Evolutionary conservation across 1,284 basidiomycete species (phyloP), one percentile per base, ranked within the genome.

Genomic region (Apiotrichum akiyoshidainum): DNA sequence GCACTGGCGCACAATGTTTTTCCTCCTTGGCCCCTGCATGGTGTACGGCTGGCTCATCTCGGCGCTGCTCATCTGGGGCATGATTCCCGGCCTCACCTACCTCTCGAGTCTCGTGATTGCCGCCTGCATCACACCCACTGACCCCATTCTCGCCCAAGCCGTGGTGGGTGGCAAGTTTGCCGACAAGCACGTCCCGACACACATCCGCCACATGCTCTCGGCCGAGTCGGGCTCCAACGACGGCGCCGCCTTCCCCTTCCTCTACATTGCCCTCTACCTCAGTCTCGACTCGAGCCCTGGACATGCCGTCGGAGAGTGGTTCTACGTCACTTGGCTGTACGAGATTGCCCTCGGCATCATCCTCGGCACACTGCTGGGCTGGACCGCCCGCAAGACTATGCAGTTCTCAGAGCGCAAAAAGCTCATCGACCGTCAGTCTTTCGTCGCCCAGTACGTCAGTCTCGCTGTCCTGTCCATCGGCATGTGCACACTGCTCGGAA

Each of bases 141-240:
- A 99, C 78, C 95, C 95, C 26, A 81, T 80, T 60, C 71, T 81
- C 62, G 78, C 81, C 0, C 80, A 82, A 54, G 79, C 80, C 31
- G 78, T 99, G 56, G 88, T 99, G 14, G 95, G 96, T 71, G 95
- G 96, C 54, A 95, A 92, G 78, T 99, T 95, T 80, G 95, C 95
- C 2, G 90, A 99, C 76, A 96, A 97, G 73, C 95, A 99, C 70
- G 95, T 99, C 17, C 95, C 95, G 0, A 87, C 92, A 0, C 96
- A 99, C 75, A 83, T 99, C 49, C 87, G 94, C 41, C 92, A 98
- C 76, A 83, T 96, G 56, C 80, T 97, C n/a, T 85, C 90, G 4
- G 92, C 92, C 1, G 94, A 98, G 78, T 92, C 90, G 8, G 93
- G 93, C 0, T 85, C 88, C 26, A 96, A 96, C 74, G 92, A 96